phyloP scores from a whole-genome alignment of 345 rosid genomes.

The Mercurialis annua region DNA sequence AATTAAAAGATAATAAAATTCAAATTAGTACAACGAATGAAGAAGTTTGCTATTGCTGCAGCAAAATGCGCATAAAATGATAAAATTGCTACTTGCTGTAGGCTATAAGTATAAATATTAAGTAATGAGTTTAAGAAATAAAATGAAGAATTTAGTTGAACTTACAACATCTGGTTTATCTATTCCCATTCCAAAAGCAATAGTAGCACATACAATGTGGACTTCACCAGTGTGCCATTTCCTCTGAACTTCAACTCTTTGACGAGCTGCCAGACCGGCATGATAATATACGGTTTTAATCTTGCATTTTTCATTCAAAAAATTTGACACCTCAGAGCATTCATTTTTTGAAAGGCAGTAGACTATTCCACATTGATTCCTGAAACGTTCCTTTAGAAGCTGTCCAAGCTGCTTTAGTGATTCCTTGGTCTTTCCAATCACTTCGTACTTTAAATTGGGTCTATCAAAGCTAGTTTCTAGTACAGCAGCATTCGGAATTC shows the following conservation, averaged over 20 bases:
- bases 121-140: neutral
- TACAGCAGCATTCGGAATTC: slow-evolving; percentile 71
- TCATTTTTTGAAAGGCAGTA: slow-evolving; percentile 89
- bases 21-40: neutral
- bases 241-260: slow-evolving; percentile 71
- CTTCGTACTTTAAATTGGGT: slow-evolving; percentile 87
- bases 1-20: neutral
- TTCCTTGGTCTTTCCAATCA: slow-evolving; percentile 64
- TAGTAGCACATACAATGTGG: slow-evolving; percentile 81
- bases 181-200: slow-evolving; percentile 98
- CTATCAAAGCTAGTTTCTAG: slow-evolving; percentile 93
- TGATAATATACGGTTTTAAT: slow-evolving; percentile 72
- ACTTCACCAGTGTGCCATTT: slow-evolving; percentile 85
- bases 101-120: slow-evolving; percentile 1
- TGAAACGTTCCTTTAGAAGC: slow-evolving; percentile 59
- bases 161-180: slow-evolving; percentile 93
- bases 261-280: slow-evolving; percentile 71
- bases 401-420: slow-evolving; percentile 81
- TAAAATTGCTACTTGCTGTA: slow-evolving; percentile 1
- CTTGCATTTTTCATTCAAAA: slow-evolving; percentile 67
- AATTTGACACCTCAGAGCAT: slow-evolving; percentile 69
- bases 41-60: neutral
- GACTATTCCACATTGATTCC: slow-evolving; percentile 72
- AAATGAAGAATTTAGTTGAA: neutral
- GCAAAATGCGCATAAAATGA: neutral